Conservation (phyloP, 257 asterid genomes). For the Voacanga thouarsii region DNA sequence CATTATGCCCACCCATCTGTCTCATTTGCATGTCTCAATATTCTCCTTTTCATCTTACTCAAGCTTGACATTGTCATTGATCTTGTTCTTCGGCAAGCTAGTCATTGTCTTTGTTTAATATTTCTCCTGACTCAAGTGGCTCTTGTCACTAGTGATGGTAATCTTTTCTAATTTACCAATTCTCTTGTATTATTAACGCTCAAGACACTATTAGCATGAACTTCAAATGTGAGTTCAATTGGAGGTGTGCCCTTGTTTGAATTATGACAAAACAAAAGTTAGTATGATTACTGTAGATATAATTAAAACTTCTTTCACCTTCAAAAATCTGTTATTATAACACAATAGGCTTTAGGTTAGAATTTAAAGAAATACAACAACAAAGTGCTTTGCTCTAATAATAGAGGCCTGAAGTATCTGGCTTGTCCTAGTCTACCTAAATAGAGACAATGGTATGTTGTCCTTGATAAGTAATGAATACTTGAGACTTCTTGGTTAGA, state of each 20-base stretch:
- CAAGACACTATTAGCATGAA: conserved; percentile 84
- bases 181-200: conserved; percentile 91
- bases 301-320: conserved; percentile 84
- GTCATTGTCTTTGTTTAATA: conserved; percentile 87
- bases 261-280: not conserved
- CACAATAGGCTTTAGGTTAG: not conserved
- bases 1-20: conserved; percentile 96
- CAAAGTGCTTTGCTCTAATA: not conserved
- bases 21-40: conserved; percentile 75
- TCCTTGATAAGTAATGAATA: conserved; percentile 79
- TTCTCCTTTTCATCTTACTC: conserved; percentile 93
- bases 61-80: conserved; percentile 77
- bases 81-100: conserved; percentile 92
- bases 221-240: conserved; percentile 92
- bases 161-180: conserved; percentile 84
- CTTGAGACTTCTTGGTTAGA: conserved; percentile 82
- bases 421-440: conserved; percentile 37
- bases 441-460: conserved; percentile 78
- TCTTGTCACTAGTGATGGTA: conserved; percentile 93
- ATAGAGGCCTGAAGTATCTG: not conserved
- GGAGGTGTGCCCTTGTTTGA: conserved; percentile 88
- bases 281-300: not conserved
- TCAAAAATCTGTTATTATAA: conserved; percentile 64
- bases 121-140: conserved; percentile 89
- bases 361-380: not conserved